These are phyloP conservation scores for Hemileccinum impolitum DNA, from an alignment of 768 basidiomycete genomes.

Conservation along the genomic window DNA sequence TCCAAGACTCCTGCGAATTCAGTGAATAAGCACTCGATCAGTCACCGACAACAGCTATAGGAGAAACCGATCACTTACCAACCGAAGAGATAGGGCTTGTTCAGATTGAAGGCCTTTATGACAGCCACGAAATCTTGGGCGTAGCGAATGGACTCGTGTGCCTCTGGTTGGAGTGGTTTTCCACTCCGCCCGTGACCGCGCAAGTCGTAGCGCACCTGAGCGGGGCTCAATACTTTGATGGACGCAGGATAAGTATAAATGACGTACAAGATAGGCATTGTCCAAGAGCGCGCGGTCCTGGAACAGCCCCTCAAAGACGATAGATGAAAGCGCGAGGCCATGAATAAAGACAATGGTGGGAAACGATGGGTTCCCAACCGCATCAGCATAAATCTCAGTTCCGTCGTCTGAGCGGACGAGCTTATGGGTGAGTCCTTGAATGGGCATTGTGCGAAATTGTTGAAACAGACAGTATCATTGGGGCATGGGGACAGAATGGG, in stretches of 20 bases:
- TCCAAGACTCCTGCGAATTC: conserved; percentile 6
- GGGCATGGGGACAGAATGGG: too few species aligned
- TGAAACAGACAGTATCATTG: too few species aligned
- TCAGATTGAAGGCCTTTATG: not conserved
- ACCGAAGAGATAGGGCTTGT: conserved; percentile 3
- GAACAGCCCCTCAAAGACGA: conserved; percentile 5
- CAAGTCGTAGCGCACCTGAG: conserved; percentile 7
- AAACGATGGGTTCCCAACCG: conserved; percentile 1
- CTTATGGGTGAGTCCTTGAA: not conserved
- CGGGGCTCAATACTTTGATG: not conserved
- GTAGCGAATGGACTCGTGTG: conserved; percentile 8
- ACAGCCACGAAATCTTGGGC: conserved; percentile 10
- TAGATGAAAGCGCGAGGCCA: conserved; percentile 1
- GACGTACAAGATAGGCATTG: not conserved
- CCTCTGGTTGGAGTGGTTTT: conserved; percentile 1
- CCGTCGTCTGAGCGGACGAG: conserved; percentile 4
- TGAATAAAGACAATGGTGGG: conserved; percentile 5
- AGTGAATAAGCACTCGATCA: too few species aligned
- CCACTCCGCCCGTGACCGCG: conserved; percentile 9
- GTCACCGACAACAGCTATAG: not conserved
- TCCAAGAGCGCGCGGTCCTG: conserved; percentile 1
- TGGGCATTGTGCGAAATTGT: too few species aligned
- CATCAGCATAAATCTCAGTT: conserved; percentile 7
- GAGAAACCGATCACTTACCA: not conserved
- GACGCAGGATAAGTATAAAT: not conserved